Evolutionary conservation across 768 basidiomycete species (phyloP), one percentile per base, ranked within the genome.

Genomic region (Mycena olivaceomarginata): DNA sequence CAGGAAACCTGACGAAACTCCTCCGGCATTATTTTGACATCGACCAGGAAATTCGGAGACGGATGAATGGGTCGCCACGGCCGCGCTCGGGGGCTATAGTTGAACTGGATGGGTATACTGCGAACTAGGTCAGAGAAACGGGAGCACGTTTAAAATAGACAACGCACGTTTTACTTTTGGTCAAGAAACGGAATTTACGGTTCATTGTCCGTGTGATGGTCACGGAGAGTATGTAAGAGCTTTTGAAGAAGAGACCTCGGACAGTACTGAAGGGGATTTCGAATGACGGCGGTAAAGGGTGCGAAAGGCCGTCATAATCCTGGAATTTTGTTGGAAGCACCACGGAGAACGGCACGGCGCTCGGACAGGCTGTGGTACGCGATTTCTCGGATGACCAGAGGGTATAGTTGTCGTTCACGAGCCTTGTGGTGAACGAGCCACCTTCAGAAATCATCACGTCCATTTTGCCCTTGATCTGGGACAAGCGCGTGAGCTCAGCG

Each of bases 1-100:
- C 88, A 87, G 16, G 86, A 83, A 10, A 81, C 88, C 82, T 89
- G 93, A 81, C 84, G 87, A 92, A 93, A 95, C 81, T 94, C 94
- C 81, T 93, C 94, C 13, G 94, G 93, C 5, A 89, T 86, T 0
- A 88, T 85, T 82, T 94, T 94, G 73, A 95, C 82, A 3, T 90
- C 89, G 0, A 90, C 89, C 75, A 93, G 87, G 81, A 94, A 92
- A 37, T 88, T 84, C 0, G 88, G 85, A 13, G 85, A 84, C 1
- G 88, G 82, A 15, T 91, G 81, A 46, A 93, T 90, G 5, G 93
- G 91, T 18, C 89, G 86, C 68, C 87, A 86, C 0, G 94, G 89
- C n/a, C 91, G 89, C 66, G 88, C 88, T 63, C 90, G 89, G 11
- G 93, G 93, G 59, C 75, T 78, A 76, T 94, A 94, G 8, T 82